A percentile compares a stretch with the other conserved stretches of the same genome.
These are phyloP conservation scores for Diaporthe humulicola DNA, from an alignment of 2,329 filamentous ascomycete species.

Conservation along the genomic window DNA sequence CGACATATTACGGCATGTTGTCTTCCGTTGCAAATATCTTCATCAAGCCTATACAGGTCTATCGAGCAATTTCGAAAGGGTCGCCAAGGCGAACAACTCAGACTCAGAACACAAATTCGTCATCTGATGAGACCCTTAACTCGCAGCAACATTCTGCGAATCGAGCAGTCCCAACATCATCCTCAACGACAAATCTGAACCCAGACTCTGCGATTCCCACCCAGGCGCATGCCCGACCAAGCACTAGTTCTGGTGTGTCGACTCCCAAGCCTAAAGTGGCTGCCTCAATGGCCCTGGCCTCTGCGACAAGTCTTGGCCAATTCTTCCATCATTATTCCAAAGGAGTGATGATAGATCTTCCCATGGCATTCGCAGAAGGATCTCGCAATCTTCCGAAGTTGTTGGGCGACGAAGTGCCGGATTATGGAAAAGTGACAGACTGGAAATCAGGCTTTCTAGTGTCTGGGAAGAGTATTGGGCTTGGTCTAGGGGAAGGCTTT, in stretches of 20 bases:
- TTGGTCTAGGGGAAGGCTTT: background rate
- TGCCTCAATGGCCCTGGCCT: conserved; percentile 18
- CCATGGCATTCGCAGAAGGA: conserved; percentile 63
- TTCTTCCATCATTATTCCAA: conserved; percentile 51
- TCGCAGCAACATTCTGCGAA: too few species aligned
- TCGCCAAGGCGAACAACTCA: too few species aligned
- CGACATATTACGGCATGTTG: conserved; percentile 33
- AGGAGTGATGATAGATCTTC: conserved; percentile 60
- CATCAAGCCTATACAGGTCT: conserved; percentile 39
- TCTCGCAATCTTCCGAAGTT: conserved; percentile 66
- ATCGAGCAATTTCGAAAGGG: too few species aligned
- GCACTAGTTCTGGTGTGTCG: conserved; percentile 20
- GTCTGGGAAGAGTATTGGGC: background rate
- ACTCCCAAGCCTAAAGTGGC: conserved; percentile 21
- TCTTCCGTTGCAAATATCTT: conserved; percentile 40
- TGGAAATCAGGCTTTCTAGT: conserved; percentile 1
- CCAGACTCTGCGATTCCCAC: too few species aligned
- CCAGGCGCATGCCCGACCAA: too few species aligned
- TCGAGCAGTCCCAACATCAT: too few species aligned
- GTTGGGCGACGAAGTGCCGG: conserved; percentile 54
- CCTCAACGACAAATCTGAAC: too few species aligned
- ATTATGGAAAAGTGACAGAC: background rate
- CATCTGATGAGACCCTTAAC: too few species aligned
- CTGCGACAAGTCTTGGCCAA: conserved; percentile 49
- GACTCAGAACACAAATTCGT: too few species aligned